Conservation (phyloP, 2,329 filamentous ascomycete genomes). For the Colletotrichum tanaceti region DNA sequence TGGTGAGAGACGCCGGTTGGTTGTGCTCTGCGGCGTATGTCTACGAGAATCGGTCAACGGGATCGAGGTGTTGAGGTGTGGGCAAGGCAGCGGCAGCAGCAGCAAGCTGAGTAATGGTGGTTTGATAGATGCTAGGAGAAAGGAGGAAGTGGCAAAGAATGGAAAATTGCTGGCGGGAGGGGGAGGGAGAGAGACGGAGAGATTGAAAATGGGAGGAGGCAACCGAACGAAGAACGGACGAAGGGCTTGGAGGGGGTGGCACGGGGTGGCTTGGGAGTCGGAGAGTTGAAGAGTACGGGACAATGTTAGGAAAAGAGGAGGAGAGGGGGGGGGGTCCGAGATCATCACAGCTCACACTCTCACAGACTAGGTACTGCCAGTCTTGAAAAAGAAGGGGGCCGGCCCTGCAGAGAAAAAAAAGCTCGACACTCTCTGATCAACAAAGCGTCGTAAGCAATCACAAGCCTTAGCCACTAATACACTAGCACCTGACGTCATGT, state of each 20-base stretch:
- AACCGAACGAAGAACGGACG: neutral
- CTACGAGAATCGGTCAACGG: neutral
- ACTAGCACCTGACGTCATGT: conserved; percentile 34
- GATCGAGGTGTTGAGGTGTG: neutral
- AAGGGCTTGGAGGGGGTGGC: neutral
- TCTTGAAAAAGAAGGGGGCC: neutral
- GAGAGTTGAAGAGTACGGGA: neutral
- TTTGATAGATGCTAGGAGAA: neutral
- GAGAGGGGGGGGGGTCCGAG: conserved; percentile 8
- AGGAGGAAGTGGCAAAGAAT: neutral
- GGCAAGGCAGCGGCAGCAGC: neutral
- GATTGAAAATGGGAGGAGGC: neutral
- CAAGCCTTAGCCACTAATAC: neutral
- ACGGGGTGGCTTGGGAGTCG: conserved; percentile 1
- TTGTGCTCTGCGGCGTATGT: neutral
- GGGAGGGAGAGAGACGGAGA: neutral
- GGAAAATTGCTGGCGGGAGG: too few species aligned
- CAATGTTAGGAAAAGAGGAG: neutral
- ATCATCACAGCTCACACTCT: conserved; percentile 23
- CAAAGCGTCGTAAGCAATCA: conserved; percentile 38
- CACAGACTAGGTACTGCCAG: neutral
- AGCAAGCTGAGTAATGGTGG: neutral
- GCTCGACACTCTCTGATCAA: conserved; percentile 21
- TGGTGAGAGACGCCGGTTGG: neutral
- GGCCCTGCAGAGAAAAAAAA: neutral